Evolutionary conservation across 108 stramenopile species (phyloP).

Genomic region (Fragilaria crotonensis): DNA sequence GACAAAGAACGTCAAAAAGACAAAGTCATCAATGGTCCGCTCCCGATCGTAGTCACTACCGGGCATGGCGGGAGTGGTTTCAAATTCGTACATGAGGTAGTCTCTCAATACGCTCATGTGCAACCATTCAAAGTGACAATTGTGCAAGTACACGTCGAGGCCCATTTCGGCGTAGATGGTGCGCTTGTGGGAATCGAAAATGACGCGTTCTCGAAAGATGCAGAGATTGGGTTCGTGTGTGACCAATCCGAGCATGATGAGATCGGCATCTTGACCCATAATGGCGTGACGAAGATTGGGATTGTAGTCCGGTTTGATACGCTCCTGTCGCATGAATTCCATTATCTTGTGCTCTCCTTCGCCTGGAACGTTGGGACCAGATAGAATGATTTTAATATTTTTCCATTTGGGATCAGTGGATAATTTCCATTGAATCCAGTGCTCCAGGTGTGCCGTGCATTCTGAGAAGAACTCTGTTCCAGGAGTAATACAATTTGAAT

Average conservation of each 20-base stretch:
- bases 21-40: conserved; percentile 96
- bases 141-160: conserved; percentile 61
- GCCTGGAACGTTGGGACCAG: conserved; percentile 97
- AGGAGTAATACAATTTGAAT: conserved; percentile 98
- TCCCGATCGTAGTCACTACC: conserved; percentile 69
- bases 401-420: conserved; percentile 74
- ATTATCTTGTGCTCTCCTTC: conserved; percentile 99
- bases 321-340: conserved; percentile 89
- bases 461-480: conserved; percentile 94
- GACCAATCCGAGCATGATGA: conserved; percentile 97
- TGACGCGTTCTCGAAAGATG: conserved; percentile 89
- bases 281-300: conserved; percentile 96
- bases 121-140: conserved; percentile 92
- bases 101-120: conserved; percentile 93
- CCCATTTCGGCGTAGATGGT: conserved; percentile 16
- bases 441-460: conserved; percentile 61
- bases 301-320: conserved; percentile 60
- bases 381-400: conserved; percentile 80
- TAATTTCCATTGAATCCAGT: conserved; percentile 67
- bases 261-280: conserved; percentile 99
- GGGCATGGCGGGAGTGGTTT: conserved; percentile 48
- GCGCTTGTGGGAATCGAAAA: conserved; percentile 56
- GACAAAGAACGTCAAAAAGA: conserved; percentile 96
- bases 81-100: conserved; percentile 92
- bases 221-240: conserved; percentile 96